phyloP scores from a whole-genome alignment of 176 grass and related monocot species.

The Alloteropsis semialata region DNA sequence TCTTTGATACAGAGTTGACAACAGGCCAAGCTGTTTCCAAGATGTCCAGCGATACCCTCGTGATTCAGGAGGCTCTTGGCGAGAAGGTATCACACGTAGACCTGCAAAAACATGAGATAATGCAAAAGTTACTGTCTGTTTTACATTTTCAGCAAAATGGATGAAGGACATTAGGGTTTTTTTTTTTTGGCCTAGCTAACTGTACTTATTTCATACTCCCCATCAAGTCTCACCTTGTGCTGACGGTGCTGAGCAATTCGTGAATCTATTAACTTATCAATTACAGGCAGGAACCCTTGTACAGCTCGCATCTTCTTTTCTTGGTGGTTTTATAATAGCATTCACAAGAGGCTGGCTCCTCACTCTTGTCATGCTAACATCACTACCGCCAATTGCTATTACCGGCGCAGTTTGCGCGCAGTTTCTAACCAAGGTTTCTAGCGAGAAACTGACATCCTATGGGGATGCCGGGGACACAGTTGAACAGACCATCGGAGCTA shows the following conservation, averaged over 20 bases:
- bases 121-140: not conserved
- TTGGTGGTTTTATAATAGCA: conserved; percentile 70
- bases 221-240: not conserved
- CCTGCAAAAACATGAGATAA: not conserved
- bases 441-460: conserved; percentile 58
- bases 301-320: conserved; percentile 43
- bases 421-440: conserved; percentile 48
- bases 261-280: not conserved
- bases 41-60: conserved; percentile 52
- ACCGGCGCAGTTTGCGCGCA: conserved; percentile 44
- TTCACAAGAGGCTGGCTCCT: conserved; percentile 79
- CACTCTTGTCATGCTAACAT: conserved; percentile 70
- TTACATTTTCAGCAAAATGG: not conserved
- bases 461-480: conserved; percentile 64
- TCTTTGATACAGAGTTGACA: conserved; percentile 64
- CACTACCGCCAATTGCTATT: conserved; percentile 47
- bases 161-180: not conserved
- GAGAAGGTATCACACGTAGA: conserved; percentile 41
- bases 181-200: not conserved
- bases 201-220: not conserved
- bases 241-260: not conserved
- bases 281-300: conserved; percentile 74
- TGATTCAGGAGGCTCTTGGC: conserved; percentile 54
- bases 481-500: conserved; percentile 84
- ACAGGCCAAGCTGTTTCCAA: conserved; percentile 51